Conservation (phyloP, 495 filamentous ascomycete genomes). For the Cenococcum geophilum region DNA sequence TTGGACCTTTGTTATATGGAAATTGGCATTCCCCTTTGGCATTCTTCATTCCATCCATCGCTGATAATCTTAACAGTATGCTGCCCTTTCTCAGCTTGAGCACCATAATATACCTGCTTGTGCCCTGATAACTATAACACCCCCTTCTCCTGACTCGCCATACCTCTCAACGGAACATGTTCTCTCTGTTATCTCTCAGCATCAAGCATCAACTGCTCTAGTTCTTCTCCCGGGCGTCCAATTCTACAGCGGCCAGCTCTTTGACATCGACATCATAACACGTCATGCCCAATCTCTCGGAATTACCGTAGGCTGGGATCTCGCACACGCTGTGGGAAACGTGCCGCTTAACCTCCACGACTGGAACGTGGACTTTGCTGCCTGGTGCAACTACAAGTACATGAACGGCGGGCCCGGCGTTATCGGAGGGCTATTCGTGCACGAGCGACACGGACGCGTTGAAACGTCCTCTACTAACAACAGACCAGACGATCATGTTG, state of each 20-base stretch:
- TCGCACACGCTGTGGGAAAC: constrained; percentile 92
- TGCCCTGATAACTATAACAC: constrained; percentile 19
- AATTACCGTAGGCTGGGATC: constrained; percentile 87
- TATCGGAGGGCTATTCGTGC: constrained; percentile 83
- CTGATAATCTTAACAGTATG: constrained; percentile 8
- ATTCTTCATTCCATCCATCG: too few species aligned
- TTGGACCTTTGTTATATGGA: too few species aligned
- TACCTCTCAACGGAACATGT: constrained; percentile 40
- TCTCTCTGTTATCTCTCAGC: constrained; percentile 63
- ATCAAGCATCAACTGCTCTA: constrained; percentile 70
- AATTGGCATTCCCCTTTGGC: too few species aligned
- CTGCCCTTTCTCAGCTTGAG: constrained; percentile 26
- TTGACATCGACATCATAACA: constrained; percentile 84
- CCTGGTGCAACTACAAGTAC: constrained; percentile 99
- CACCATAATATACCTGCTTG: constrained; percentile 24
- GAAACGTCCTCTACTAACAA: constrained; percentile 37
- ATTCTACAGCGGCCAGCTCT: constrained; percentile 88
- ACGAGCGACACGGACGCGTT: constrained; percentile 61
- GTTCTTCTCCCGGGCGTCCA: constrained; percentile 86
- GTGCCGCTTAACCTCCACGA: constrained; percentile 75
- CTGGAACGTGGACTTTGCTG: constrained; percentile 93
- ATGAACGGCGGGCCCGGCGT: constrained; percentile 84
- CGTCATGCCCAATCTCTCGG: constrained; percentile 65
- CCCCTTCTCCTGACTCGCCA: constrained; percentile 11
- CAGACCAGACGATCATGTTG: neutral